These are phyloP conservation scores for Coemansia javaensis DNA, from an alignment of 192 early-diverging fungal genomes.

Conservation along the genomic window DNA sequence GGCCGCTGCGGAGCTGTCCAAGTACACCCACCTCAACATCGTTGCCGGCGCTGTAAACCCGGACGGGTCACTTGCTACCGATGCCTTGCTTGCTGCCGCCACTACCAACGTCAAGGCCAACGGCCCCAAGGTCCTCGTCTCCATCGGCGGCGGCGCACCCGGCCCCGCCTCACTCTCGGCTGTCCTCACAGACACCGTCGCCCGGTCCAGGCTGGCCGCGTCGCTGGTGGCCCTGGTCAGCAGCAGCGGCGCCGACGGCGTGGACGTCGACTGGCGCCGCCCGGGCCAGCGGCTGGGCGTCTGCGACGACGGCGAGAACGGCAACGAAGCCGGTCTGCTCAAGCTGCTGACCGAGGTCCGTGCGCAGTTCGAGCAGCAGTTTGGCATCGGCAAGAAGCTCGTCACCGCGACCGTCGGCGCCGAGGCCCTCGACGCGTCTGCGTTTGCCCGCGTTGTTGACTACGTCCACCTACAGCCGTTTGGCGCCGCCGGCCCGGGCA, in stretches of 20 bases:
- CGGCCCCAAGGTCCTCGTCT: too few species aligned
- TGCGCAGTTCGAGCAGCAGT: slow-evolving; percentile 8
- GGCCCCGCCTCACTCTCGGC: slow-evolving; percentile 61
- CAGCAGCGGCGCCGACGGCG: slow-evolving; percentile 52
- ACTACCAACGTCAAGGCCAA: too few species aligned
- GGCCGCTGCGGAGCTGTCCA: too few species aligned
- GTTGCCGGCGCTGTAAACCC: too few species aligned
- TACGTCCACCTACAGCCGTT: slow-evolving; percentile 69
- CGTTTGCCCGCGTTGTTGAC: slow-evolving; percentile 60
- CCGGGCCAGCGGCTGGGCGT: slow-evolving; percentile 42
- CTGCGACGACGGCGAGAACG: slow-evolving; percentile 42
- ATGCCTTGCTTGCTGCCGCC: too few species aligned
- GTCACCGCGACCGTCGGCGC: slow-evolving; percentile 63
- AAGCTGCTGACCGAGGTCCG: slow-evolving; percentile 57
- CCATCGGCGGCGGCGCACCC: too few species aligned
- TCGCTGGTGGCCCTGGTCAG: slow-evolving; percentile 55
- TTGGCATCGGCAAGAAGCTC: slow-evolving; percentile 45
- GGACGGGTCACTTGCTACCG: too few species aligned
- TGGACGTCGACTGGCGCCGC: too few species aligned
- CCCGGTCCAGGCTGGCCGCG: slow-evolving; percentile 54
- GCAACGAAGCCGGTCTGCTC: slow-evolving; percentile 63
- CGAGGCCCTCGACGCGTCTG: slow-evolving; percentile 58
- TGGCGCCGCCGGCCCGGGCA: slow-evolving; percentile 49
- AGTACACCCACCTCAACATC: too few species aligned
- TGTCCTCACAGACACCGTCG: slow-evolving; percentile 42